Base-by-base conservation (phyloP, 768 basidiomycete genomes). In the Agaricus subrufescens region DNA sequence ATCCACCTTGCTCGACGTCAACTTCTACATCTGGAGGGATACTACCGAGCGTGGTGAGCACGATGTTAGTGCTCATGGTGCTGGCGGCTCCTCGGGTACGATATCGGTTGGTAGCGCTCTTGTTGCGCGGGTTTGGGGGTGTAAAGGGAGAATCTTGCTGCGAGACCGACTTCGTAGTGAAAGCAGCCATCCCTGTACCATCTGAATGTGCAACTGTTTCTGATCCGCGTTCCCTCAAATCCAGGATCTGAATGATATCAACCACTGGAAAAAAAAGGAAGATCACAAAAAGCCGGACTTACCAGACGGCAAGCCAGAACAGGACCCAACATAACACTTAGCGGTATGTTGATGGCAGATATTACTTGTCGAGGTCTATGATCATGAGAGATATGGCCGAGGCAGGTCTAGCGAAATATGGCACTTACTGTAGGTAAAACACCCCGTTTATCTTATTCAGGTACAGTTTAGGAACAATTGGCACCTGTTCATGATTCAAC, bases 261-360 rank as follows among this genome's bases (percentile, higher is more conserved):
- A 34, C 34, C 11, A 8, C 7, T 48, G 58, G 53, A 34, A 49
- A 44, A 40, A 26, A 38, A 58, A 26, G 34, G 42, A 34, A 60
- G 47, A 55, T 37, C 37, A 10, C 31, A 27, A 23, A 26, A 40
- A 43, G 15, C 15, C 40, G 34, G 23, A 58, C 79, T 59, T 61
- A 87, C 86, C 39, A 92, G 77, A 57, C 89, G 85, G 66, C 89
- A 91, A 4, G 89, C 89, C 45, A 92, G 79, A 37, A 92, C 71
- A 25, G 89, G 88, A 15, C 83, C 85, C 64, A 92, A 77, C 88
- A 91, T 90, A 15, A 91, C 87, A 63, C 89, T 90, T 61, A 91
- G 74, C 9, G 89, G 89, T 61, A 91, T 91, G 62, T 89, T 89
- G 65, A 91, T 85, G 15, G 89, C 89, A 25, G 89, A 90, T 60